phyloP scores from a whole-genome alignment of 139 green algal species.

The Haematococcus lacustris region DNA sequence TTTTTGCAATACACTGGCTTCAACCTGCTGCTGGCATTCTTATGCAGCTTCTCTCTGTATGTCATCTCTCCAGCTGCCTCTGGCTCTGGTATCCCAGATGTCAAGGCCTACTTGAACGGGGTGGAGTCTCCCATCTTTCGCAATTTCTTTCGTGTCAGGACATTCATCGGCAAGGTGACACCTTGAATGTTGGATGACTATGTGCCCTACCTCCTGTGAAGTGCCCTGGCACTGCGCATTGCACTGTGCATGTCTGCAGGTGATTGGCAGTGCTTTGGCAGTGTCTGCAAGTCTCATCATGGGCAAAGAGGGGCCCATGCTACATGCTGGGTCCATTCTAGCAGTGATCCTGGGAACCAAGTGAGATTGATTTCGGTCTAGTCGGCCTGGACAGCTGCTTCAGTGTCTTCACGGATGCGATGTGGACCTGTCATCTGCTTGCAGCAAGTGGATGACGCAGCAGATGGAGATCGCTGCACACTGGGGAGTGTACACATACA shows the following conservation, averaged over 20 bases:
- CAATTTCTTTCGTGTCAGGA: conserved; percentile 53
- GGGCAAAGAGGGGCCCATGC: conserved; percentile 56
- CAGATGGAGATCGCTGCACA: conserved; percentile 43
- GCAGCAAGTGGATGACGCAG: conserved; percentile 49
- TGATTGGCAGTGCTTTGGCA: conserved; percentile 45
- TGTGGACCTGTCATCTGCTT: not conserved
- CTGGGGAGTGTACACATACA: conserved; percentile 54
- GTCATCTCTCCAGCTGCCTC: conserved; percentile 44
- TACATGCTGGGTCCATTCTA: conserved; percentile 51
- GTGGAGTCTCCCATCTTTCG: conserved; percentile 38
- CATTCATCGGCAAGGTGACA: conserved; percentile 46
- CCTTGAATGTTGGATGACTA: not conserved
- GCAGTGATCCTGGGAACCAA: conserved; percentile 43
- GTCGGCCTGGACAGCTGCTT: not conserved
- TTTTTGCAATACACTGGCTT: conserved; percentile 40
- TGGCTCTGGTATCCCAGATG: conserved; percentile 51
- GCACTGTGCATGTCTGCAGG: conserved; percentile 16
- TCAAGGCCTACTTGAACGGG: conserved; percentile 54
- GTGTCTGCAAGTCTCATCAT: conserved; percentile 44
- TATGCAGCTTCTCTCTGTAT: conserved; percentile 31
- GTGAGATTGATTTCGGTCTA: conserved; percentile 8
- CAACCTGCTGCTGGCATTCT: conserved; percentile 40
- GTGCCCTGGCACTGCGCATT: not conserved
- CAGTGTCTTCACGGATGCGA: not conserved
- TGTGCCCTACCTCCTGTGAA: not conserved